Conservation (phyloP, 2,329 filamentous ascomycete genomes). For the Fusarium armeniacum region DNA sequence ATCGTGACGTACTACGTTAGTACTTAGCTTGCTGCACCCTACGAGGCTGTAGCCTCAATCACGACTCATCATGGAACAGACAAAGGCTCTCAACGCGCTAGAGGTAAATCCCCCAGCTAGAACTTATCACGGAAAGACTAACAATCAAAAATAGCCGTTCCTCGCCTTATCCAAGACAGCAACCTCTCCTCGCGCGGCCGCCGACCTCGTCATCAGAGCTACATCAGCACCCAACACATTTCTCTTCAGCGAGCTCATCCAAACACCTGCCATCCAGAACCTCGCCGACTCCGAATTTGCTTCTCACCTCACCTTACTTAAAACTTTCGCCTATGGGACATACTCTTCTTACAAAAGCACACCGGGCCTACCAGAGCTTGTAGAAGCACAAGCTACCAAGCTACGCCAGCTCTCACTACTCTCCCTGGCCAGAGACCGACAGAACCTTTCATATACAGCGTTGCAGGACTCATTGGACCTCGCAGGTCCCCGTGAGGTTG, state of each 20-base stretch:
- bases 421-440: slow-evolving; percentile 77
- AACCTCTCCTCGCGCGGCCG: slow-evolving; percentile 84
- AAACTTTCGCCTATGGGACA: slow-evolving; percentile 94
- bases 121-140: neutral
- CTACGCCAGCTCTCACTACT: slow-evolving; percentile 92
- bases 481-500: slow-evolving; percentile 76
- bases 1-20: slow-evolving; percentile 9
- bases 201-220: slow-evolving; percentile 87
- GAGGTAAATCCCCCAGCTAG: slow-evolving; percentile 61
- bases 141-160: slow-evolving; percentile 77
- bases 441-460: slow-evolving; percentile 78
- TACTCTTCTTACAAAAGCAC: slow-evolving; percentile 77
- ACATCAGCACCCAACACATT: slow-evolving; percentile 92
- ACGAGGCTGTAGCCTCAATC: slow-evolving; percentile 47
- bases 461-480: slow-evolving; percentile 79
- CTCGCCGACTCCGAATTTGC: slow-evolving; percentile 75
- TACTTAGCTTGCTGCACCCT: slow-evolving; percentile 18
- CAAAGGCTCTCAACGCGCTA: slow-evolving; percentile 73
- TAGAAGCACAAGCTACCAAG: slow-evolving; percentile 81
- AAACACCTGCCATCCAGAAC: slow-evolving; percentile 81
- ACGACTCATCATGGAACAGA: slow-evolving; percentile 76
- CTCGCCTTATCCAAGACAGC: slow-evolving; percentile 89
- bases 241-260: slow-evolving; percentile 93
- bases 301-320: slow-evolving; percentile 77
- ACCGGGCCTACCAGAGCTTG: slow-evolving; percentile 76